phyloP scores from a whole-genome alignment of 2,329 filamentous ascomycete genomes.

The Trichoderma asperellum region DNA sequence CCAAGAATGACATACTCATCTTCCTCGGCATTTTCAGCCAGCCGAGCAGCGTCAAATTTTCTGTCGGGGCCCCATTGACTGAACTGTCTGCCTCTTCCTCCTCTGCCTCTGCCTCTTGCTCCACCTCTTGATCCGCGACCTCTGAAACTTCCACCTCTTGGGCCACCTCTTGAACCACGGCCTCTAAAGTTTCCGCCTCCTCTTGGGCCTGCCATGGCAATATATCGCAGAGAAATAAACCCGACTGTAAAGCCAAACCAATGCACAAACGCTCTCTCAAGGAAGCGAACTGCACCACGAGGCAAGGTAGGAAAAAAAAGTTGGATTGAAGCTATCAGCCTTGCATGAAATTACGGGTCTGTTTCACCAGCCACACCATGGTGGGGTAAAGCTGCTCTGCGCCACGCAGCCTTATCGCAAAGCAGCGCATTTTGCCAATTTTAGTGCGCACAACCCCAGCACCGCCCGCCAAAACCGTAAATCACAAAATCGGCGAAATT shows the following conservation, averaged over 20 bases:
- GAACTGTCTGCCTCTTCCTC: slow-evolving; percentile 38
- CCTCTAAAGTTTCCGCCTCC: slow-evolving; percentile 42
- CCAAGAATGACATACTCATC: neutral
- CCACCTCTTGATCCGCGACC: slow-evolving; percentile 36
- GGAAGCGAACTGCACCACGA: neutral
- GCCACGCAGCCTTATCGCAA: slow-evolving; percentile 46
- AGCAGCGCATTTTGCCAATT: slow-evolving; percentile 44
- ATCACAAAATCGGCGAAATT: slow-evolving; percentile 51
- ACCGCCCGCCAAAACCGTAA: slow-evolving; percentile 47
- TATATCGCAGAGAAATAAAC: slow-evolving; percentile 1
- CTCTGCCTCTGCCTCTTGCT: slow-evolving; percentile 38
- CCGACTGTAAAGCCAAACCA: slow-evolving; percentile 8
- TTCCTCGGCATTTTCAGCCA: slow-evolving; percentile 40
- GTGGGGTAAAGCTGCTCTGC: slow-evolving; percentile 36
- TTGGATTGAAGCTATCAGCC: slow-evolving; percentile 41
- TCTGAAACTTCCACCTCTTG: slow-evolving; percentile 41
- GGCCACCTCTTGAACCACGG: slow-evolving; percentile 30
- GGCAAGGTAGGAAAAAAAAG: slow-evolving; percentile 39
- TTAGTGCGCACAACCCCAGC: slow-evolving; percentile 60
- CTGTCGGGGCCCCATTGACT: slow-evolving; percentile 45
- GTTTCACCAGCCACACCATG: slow-evolving; percentile 41
- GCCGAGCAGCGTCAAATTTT: slow-evolving; percentile 43
- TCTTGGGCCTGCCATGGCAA: slow-evolving; percentile 39
- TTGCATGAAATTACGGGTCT: slow-evolving; percentile 37
- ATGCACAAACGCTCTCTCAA: slow-evolving; percentile 24